Conservation (phyloP, 2,329 filamentous ascomycete species). For the Sporothrix brasiliensis region DNA sequence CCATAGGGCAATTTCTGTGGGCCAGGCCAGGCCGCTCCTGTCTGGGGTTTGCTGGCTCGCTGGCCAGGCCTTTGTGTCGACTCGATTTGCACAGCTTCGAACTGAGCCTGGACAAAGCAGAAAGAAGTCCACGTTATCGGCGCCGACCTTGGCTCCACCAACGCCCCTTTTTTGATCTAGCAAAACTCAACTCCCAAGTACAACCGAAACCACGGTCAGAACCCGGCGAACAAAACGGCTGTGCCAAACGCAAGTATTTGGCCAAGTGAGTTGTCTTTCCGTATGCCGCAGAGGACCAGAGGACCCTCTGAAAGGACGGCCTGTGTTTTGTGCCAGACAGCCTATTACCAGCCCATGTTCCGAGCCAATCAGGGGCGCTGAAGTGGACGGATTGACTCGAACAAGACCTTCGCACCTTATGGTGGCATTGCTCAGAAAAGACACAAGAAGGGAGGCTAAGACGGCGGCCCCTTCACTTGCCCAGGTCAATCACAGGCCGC, state of each 20-base stretch:
- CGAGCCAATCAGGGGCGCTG: conserved; percentile 16
- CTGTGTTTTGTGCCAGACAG: conserved; percentile 16
- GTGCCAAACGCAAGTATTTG: background rate
- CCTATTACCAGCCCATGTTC: conserved; percentile 21
- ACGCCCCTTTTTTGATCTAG: background rate
- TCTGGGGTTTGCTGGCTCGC: background rate
- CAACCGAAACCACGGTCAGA: background rate
- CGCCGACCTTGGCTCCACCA: background rate
- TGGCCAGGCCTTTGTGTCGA: background rate
- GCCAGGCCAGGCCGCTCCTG: background rate
- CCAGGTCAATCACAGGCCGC: conserved; percentile 33
- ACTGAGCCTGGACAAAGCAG: background rate
- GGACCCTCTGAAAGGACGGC: background rate
- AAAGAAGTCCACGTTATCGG: background rate
- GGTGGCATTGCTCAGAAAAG: conserved; percentile 28
- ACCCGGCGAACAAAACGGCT: background rate
- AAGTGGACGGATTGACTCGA: conserved; percentile 26
- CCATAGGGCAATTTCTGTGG: background rate
- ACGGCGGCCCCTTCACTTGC: conserved; percentile 6
- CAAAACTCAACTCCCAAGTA: conserved; percentile 8
- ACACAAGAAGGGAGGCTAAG: conserved; percentile 7
- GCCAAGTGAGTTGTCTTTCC: background rate
- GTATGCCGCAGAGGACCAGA: background rate
- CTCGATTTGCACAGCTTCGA: no score
- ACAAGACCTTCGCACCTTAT: conserved; percentile 9